Percentiles rank a stretch among this genome's conserved stretches.
Conservation (phyloP, 2,329 filamentous ascomycete species). For the Paecilomyces formosus region DNA sequence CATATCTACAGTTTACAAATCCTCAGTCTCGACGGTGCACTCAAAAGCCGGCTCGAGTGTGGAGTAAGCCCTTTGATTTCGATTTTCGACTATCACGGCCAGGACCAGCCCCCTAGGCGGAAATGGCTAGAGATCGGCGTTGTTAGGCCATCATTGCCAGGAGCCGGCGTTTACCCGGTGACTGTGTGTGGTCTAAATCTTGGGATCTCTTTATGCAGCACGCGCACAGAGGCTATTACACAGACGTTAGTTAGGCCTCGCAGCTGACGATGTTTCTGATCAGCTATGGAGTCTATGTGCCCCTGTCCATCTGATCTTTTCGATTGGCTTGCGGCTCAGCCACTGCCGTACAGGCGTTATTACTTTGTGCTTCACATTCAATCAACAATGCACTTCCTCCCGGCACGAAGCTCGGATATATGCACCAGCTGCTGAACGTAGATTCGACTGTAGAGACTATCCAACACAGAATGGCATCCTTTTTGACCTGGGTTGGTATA, state of each 20-base stretch:
- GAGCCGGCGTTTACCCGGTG: neutral
- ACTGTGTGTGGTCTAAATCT: neutral
- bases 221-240: neutral
- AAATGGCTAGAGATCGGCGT: neutral
- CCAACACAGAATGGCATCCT: neutral
- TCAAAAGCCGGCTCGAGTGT: neutral
- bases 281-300: neutral
- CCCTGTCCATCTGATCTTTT: neutral
- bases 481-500: neutral
- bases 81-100: neutral
- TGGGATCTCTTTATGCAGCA: neutral
- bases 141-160: neutral
- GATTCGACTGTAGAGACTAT: neutral
- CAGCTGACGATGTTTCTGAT: neutral
- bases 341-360: neutral
- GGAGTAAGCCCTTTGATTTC: neutral
- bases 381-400: neutral
- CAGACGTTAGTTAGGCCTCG: neutral
- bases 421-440: neutral
- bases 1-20: neutral
- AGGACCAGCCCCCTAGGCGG: neutral
- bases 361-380: neutral
- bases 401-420: neutral
- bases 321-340: neutral
- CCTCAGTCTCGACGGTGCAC: neutral